Evolutionary conservation across 176 grass and related monocot species (phyloP).

Genomic region (Eleusine indica): DNA sequence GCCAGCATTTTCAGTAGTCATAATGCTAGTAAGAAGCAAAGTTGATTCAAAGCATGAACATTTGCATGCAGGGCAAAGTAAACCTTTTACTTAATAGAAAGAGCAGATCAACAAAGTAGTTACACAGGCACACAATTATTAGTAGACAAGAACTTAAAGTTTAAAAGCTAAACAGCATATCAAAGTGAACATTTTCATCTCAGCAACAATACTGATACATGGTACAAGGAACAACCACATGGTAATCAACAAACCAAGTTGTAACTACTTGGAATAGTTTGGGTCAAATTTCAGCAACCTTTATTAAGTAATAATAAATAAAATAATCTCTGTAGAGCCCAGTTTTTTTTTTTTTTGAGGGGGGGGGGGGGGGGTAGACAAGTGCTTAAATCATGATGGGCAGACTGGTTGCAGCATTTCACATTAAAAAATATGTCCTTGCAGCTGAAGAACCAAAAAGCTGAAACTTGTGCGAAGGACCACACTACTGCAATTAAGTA

Average conservation of each 20-base stretch:
- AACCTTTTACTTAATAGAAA: not conserved
- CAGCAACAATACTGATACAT: not conserved
- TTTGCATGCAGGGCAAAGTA: not conserved
- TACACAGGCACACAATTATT: not conserved
- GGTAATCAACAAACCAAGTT: not conserved
- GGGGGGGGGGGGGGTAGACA: not conserved
- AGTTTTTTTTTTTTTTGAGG: not conserved
- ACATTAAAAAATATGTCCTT: not conserved
- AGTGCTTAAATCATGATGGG: not conserved
- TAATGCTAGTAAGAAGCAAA: not conserved
- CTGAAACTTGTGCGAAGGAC: not conserved
- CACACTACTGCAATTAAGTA: constrained; percentile 2
- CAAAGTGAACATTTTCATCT: not conserved
- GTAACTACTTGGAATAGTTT: not conserved
- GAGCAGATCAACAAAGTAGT: not conserved
- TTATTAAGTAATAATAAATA: too few relatives aligned
- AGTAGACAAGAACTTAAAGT: not conserved
- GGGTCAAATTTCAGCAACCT: not conserved
- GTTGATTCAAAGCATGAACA: not conserved
- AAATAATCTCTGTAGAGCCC: not conserved
- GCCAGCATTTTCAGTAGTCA: not conserved
- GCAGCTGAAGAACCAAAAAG: not conserved
- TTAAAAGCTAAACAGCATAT: not conserved
- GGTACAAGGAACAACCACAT: not conserved
- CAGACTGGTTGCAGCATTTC: not conserved